Evolutionary conservation across 352 stramenopile genomes (phyloP).

Genomic region (Phytophthora niederhauseri): DNA sequence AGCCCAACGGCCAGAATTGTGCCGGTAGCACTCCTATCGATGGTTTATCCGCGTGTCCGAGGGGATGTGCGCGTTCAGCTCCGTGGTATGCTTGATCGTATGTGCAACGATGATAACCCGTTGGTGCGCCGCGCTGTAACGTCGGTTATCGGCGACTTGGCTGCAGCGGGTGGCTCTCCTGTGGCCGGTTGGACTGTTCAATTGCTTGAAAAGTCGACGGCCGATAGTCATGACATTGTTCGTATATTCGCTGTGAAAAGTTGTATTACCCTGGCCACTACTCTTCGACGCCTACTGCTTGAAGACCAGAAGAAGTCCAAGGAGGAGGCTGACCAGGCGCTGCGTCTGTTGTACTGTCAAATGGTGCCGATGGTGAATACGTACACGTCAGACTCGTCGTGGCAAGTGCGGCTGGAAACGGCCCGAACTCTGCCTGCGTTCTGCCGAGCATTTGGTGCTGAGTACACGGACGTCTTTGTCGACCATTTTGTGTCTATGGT

Average conservation of each 20-base stretch:
- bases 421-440: constrained; percentile 78
- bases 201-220: constrained; percentile 79
- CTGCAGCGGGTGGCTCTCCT: constrained; percentile 51
- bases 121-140: constrained; percentile 83
- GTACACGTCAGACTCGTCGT: constrained; percentile 87
- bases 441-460: constrained; percentile 71
- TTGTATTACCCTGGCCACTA: constrained; percentile 75
- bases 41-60: constrained; percentile 74
- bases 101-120: constrained; percentile 88
- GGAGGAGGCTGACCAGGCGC: constrained; percentile 41
- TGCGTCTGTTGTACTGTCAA: constrained; percentile 77
- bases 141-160: constrained; percentile 83
- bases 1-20: constrained; percentile 87
- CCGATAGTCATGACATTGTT: constrained; percentile 88
- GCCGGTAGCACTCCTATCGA: constrained; percentile 72
- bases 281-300: constrained; percentile 57
- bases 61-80: constrained; percentile 83
- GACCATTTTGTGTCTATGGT: constrained; percentile 90
- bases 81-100: constrained; percentile 87
- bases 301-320: constrained; percentile 39
- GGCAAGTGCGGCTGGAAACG: constrained; percentile 86
- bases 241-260: constrained; percentile 88
- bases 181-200: constrained; percentile 77
- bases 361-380: constrained; percentile 91
- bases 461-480: constrained; percentile 88